A percentile compares a stretch with the other conserved stretches of the same genome.
phyloP scores from a whole-genome alignment of 2,329 filamentous ascomycete species.

The Penicillium hordei region DNA sequence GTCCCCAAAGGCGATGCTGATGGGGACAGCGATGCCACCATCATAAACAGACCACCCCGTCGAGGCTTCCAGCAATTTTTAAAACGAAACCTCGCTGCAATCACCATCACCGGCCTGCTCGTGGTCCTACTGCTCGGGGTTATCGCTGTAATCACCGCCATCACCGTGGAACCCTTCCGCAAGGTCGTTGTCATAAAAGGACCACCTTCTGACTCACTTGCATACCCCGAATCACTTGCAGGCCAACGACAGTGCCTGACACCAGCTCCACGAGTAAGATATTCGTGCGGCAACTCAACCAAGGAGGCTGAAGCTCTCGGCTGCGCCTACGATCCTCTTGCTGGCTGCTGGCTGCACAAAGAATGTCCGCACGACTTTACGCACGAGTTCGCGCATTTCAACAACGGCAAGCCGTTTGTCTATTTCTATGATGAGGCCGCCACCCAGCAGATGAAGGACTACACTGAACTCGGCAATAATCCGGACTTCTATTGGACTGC shows the following conservation, averaged over 20 bases:
- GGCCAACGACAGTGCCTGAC: constrained; percentile 14
- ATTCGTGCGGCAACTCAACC: constrained; percentile 17
- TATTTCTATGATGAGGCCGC: constrained; percentile 19
- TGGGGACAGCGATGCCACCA: constrained; percentile 5
- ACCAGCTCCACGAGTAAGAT: constrained; percentile 8
- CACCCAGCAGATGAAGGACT: constrained; percentile 14
- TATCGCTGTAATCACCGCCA: constrained; percentile 8
- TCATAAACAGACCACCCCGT: background rate
- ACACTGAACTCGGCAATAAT: constrained; percentile 11
- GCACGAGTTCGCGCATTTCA: constrained; percentile 13
- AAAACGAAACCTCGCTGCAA: constrained; percentile 10
- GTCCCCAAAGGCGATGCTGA: constrained; percentile 3
- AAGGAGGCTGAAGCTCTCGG: constrained; percentile 12
- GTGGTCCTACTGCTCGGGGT: constrained; percentile 7
- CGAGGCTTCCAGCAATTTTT: background rate
- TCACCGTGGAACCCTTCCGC: constrained; percentile 10
- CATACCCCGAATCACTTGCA: background rate
- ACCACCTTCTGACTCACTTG: background rate
- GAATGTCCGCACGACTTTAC: constrained; percentile 16
- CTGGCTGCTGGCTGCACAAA: constrained; percentile 19
- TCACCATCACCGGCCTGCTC: constrained; percentile 12
- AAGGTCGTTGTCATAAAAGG: constrained; percentile 6
- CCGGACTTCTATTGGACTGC: constrained; percentile 13
- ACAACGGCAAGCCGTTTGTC: constrained; percentile 16
- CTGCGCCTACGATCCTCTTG: constrained; percentile 17